Base-by-base conservation (phyloP, 805 yeast genomes). In the Candida rishiriensis region DNA sequence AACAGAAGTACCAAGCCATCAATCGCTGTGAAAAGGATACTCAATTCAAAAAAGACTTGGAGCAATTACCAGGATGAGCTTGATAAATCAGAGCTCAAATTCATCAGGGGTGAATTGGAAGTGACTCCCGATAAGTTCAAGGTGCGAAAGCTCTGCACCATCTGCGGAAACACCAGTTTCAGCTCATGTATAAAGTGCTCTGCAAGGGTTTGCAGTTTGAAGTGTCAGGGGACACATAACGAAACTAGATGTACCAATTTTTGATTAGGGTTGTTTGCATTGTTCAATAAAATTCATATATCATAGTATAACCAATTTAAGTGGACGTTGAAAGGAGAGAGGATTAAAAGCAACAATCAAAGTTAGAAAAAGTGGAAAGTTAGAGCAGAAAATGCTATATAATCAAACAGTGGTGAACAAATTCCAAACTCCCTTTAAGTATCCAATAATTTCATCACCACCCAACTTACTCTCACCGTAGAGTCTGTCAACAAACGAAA, bases 391-490 rank as follows among this genome's bases (percentile, higher is more conserved):
- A 21, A 21, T 21, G 7, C 26, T 21, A 7, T 7, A 21, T 10
- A 30, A 34, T 42, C 66, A 83, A 46, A 83, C 85, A 52, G 75
- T 69, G 17, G 79, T 75, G 53, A 83, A 84, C 56, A 84, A 71
- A 35, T 72, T 69, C 85, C 87, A 83, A 13, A 84, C 86, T 49
- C 91, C 91, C 63, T 81, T 81, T 61, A 81, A 73, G 59, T 85
- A 84, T 52, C 84, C 87, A 37, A 85, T 81, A 53, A 84, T 84
- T 66, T 84, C 91, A 60, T 82, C 87, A 16, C 90, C 89, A 18
- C 91, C 90, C 50, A 84, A 77, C 62, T 84, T 84, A 51, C 82
- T 73, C 64, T 84, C 90, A 39, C 91, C 91, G 55, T 84, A 84
- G 48, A 84, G 70, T 63, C 91, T 75, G 65, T 84, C 91, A 34